Base-by-base conservation (phyloP, 768 basidiomycete species). In the Mycena filopes region DNA sequence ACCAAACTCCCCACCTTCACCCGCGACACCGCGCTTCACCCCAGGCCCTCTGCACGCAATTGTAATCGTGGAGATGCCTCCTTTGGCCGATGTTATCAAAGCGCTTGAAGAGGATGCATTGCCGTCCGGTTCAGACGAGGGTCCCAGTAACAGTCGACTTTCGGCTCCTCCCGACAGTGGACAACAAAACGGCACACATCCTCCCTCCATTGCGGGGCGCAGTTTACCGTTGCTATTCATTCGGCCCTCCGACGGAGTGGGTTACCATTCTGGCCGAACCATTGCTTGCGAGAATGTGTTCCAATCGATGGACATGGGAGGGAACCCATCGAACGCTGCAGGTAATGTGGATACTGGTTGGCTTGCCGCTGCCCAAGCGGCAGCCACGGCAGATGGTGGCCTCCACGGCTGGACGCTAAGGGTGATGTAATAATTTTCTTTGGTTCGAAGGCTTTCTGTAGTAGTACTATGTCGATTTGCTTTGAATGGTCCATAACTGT, bases 251-350 rank as follows among this genome's bases (percentile, higher is more conserved):
- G 94, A 95, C 70, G 93, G 94, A n/a, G 88, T 95, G 31, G 94
- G 94, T 5, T 95, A 94, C 75, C 92, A 94, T 74, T 94, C 94
- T 23, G 93, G 93, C 40, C 86, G 93, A 66, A 92, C 90, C 45
- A 88, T 95, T 62, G 85, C 92, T 20, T 92, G 91, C 73, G 93
- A 95, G 74, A 92, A 92, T 72, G 85, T 92, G 20, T 92, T 93
- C 76, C 87, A 89, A 71, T 76, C 81, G 18, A 84, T 93, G 77
- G 89, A 91, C 26, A 83, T 89, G 72, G 76, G 75, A 5, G 83
- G 80, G 1, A 82, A 80, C 69, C 80, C 84, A 48, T 76, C 84
- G 51, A 82, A 80, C 46, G 81, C 83, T 31, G 80, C 80, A 51
- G 82, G 79, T 55, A 80, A 80, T 60, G 79, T 87, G 69, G 89